Evolutionary conservation across 2,329 filamentous ascomycete species (phyloP), one percentile per base, ranked within the genome.

Genomic region (Fusarium mexicanum): DNA sequence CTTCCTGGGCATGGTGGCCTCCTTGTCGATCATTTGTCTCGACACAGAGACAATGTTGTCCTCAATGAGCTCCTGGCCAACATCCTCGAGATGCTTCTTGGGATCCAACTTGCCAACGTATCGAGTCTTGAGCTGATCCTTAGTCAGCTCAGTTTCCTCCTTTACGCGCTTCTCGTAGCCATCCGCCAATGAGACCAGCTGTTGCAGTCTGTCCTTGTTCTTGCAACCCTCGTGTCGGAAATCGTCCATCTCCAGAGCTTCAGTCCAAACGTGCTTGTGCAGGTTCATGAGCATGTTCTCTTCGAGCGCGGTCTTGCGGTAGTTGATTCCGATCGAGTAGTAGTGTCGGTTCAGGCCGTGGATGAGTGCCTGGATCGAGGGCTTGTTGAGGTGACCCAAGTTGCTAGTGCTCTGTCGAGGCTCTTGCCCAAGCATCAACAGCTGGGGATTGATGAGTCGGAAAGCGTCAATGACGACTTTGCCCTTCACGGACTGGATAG

Each of bases 271-370:
- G 78, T 98, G 96, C 88, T 99, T 99, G 89, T 99, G 96, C 76
- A 99, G 87, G 83, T 99, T 99, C 97, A 99, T 99, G 79, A 99
- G 85, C 96, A 99, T 99, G 85, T 98, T 98, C 88, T 99, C 97
- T 83, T 99, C 96, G 58, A 99, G 87, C 2, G 94, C 96, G 1
- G 96, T 98, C 88, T 99, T 99, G 81, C 96, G 90, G 85, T 99
- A 99, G 85, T 98, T 95, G 86, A 99, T 98, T 69, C 91, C 96
- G 81, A 99, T 99, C 79, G 94, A 98, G 89, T 99, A 99, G 89
- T 99, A 99, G 87, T 99, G 96, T 80, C 96, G 90, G 87, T 99
- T 99, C 50, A 99, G 89, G 67, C 96, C 96, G 84, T 99, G 96
- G 75, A 99, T 99, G 66, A 99, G 92, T 41, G 97, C 96, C 86